These are phyloP conservation scores for Eucommia ulmoides DNA, from an alignment of 257 asterid species.

Conservation along the genomic window DNA sequence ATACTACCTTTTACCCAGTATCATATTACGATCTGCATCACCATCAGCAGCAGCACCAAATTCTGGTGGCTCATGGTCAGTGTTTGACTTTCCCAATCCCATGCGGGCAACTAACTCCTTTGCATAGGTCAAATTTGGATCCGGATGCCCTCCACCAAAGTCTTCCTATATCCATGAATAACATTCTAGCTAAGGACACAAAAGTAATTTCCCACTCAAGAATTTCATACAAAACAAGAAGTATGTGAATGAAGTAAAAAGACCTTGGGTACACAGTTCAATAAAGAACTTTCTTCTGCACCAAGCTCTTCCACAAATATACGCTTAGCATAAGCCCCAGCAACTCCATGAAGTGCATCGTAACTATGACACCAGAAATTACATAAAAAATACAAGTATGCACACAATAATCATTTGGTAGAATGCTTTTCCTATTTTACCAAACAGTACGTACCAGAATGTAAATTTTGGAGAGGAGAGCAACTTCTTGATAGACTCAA, in stretches of 20 bases:
- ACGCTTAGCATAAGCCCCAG: slow-evolving; percentile 87
- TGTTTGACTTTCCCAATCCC: slow-evolving; percentile 69
- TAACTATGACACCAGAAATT: slow-evolving; percentile 29
- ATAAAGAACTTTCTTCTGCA: slow-evolving; percentile 68
- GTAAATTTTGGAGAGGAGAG: slow-evolving; percentile 68
- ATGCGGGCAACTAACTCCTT: slow-evolving; percentile 90
- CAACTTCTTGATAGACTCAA: slow-evolving; percentile 70
- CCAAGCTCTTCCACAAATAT: slow-evolving; percentile 94
- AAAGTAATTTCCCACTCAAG: neutral
- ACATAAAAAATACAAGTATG: slow-evolving; percentile 1
- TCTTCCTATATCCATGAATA: slow-evolving; percentile 61
- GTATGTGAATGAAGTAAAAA: neutral
- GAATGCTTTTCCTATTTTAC: too few relatives aligned
- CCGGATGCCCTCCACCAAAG: slow-evolving; percentile 99
- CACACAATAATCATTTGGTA: slow-evolving; percentile 7
- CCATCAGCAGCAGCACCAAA: slow-evolving; percentile 99
- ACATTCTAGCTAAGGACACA: neutral
- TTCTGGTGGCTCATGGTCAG: slow-evolving; percentile 80
- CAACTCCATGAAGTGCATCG: slow-evolving; percentile 98
- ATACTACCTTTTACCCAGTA: slow-evolving; percentile 79
- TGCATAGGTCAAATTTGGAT: slow-evolving; percentile 97
- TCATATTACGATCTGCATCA: slow-evolving; percentile 97
- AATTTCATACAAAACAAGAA: neutral
- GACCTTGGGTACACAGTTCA: slow-evolving; percentile 94
- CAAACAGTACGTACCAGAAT: slow-evolving; percentile 93